These are phyloP conservation scores for Phytophthora fragariae DNA, from an alignment of 352 stramenopile species.

Conservation along the genomic window DNA sequence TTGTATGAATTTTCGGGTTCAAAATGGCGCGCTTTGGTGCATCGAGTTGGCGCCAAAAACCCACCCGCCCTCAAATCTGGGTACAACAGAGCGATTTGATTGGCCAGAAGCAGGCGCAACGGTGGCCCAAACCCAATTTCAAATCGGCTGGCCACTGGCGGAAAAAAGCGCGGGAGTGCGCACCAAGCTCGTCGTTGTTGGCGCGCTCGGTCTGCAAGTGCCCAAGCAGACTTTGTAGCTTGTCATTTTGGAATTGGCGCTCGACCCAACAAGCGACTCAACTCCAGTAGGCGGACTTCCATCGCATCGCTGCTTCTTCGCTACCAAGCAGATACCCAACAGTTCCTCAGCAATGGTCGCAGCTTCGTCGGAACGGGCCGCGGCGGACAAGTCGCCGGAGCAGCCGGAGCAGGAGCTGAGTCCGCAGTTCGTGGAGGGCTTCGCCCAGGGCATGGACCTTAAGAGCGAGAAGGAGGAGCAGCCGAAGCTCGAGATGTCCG, in stretches of 20 bases:
- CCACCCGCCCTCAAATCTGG: constrained; percentile 12
- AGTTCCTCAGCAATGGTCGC: constrained; percentile 44
- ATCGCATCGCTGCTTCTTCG: neutral
- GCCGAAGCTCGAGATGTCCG: constrained; percentile 61
- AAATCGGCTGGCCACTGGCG: constrained; percentile 27
- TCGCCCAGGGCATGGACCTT: constrained; percentile 24
- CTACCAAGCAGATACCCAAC: neutral
- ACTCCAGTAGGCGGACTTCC: neutral
- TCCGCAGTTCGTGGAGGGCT: constrained; percentile 31
- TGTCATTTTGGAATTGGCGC: constrained; percentile 47
- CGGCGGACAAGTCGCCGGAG: constrained; percentile 26
- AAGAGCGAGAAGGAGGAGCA: constrained; percentile 37
- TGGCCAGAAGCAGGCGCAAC: constrained; percentile 16
- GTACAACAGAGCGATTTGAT: constrained; percentile 2
- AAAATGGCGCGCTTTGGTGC: constrained; percentile 17
- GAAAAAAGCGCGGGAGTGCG: constrained; percentile 39
- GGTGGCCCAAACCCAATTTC: constrained; percentile 6
- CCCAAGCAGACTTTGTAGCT: constrained; percentile 4
- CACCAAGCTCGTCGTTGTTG: constrained; percentile 13
- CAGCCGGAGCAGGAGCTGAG: constrained; percentile 44
- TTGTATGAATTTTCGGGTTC: constrained; percentile 11
- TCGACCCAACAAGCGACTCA: constrained; percentile 29
- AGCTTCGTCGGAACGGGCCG: constrained; percentile 30
- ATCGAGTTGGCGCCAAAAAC: constrained; percentile 29
- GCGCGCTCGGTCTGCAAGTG: neutral